phyloP scores from a whole-genome alignment of 108 stramenopile genomes.

The Parietichytrium sp. region DNA sequence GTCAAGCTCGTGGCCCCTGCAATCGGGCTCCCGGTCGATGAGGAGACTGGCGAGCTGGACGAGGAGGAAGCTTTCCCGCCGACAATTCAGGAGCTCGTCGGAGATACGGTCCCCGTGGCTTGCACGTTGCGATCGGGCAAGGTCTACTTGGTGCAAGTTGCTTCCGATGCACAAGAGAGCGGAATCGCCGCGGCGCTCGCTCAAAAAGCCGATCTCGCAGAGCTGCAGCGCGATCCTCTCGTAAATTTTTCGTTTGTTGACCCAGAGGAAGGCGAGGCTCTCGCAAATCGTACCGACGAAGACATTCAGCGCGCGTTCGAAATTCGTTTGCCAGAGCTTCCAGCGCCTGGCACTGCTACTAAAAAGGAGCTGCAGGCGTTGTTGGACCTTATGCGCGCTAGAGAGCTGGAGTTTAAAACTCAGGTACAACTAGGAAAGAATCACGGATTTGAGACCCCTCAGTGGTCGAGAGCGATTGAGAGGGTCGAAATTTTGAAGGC shows the following conservation, averaged over 20 bases:
- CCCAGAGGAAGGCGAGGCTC: background rate
- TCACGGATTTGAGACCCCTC: background rate
- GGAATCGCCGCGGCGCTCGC: background rate
- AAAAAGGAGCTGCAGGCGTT: background rate
- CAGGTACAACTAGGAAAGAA: background rate
- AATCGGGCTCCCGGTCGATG: background rate
- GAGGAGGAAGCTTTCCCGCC: slow-evolving; percentile 16
- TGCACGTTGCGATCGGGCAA: background rate
- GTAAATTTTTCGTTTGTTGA: slow-evolving; percentile 10
- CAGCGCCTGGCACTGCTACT: background rate
- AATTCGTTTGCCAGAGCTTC: background rate
- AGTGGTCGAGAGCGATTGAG: background rate
- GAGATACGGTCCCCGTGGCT: slow-evolving; percentile 25
- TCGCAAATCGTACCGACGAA: background rate
- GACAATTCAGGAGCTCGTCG: background rate
- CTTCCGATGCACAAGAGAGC: background rate
- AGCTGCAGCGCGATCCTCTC: background rate
- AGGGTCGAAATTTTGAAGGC: background rate
- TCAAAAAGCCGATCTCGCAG: background rate
- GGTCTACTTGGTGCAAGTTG: background rate
- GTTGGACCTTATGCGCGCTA: background rate
- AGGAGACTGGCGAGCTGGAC: slow-evolving; percentile 28
- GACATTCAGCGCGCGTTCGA: background rate
- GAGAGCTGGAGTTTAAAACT: background rate
- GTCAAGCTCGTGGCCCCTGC: slow-evolving; percentile 18